Evolutionary conservation across 495 filamentous ascomycete genomes (phyloP), one percentile per base, ranked within the genome.

Genomic region (Aspergillus cavernicola): DNA sequence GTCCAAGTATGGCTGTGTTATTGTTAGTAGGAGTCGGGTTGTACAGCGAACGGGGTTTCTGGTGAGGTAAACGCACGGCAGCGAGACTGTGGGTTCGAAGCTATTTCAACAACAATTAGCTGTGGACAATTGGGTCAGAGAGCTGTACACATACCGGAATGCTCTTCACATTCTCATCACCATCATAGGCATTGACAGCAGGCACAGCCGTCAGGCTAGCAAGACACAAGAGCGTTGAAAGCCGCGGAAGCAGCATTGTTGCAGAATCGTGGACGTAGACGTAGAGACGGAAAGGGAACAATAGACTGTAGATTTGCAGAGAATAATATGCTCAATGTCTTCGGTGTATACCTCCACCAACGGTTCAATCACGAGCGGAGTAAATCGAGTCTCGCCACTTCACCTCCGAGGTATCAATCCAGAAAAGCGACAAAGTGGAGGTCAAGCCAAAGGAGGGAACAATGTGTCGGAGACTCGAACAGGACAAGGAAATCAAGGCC

Each of bases 1-100:
- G 72, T 97, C 93, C 42, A 99, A 80, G 71, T 97, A 99, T 42
- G 95, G 95, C 88, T 97, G 65, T 72, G 32, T 47, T 39, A 46
- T 39, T 28, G 70, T 73, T 52, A 74, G 40, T 22, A 28, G 19
- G 35, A 41, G 36, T 42, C 23, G 18, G 19, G 38, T 48, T 39
- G 37, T 32, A 31, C 29, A 44, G 31, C 28, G 20, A 20, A 44
- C 26, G 60, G 23, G 28, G 23, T 13, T 45, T 24, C 22, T 2
- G 12, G 20, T 24, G 11, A 18, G 28, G 41, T 43, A 23, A 42
- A 69, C 70, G 62, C 68, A 82, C 79, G 66, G 76, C 62, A 60
- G 68, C 53, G 35, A 91, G 81, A 66, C 84, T 87, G 69, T 91
- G 85, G 63, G 87, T 90, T 59, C 87, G 84, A 58, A 96, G 77